Evolutionary conservation across 2,329 filamentous ascomycete genomes (phyloP).

Genomic region (Sporothrix phasma): DNA sequence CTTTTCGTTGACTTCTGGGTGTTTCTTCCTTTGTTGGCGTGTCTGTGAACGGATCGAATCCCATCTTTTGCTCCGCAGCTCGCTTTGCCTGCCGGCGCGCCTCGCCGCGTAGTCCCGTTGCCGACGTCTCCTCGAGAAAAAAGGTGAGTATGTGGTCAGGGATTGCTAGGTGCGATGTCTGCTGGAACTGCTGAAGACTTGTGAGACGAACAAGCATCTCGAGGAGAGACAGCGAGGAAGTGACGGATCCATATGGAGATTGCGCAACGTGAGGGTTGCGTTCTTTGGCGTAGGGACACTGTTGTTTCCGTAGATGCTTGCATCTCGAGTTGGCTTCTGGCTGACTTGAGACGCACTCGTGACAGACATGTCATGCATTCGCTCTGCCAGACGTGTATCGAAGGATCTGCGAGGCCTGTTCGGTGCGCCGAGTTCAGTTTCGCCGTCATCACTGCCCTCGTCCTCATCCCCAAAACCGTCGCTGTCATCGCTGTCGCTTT

Average conservation of each 20-base stretch:
- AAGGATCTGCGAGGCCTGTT: slow-evolving; percentile 21
- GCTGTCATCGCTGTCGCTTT: slow-evolving; percentile 27
- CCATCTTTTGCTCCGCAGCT: slow-evolving; percentile 40
- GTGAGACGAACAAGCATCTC: slow-evolving; percentile 82
- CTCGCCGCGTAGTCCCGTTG: slow-evolving; percentile 39
- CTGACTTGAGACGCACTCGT: slow-evolving; percentile 1
- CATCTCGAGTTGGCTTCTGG: not conserved
- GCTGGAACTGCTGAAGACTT: slow-evolving; percentile 84
- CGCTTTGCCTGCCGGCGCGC: slow-evolving; percentile 34
- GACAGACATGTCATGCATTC: slow-evolving; percentile 34
- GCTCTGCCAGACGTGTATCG: slow-evolving; percentile 32
- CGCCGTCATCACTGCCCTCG: not conserved
- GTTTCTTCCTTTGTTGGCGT: slow-evolving; percentile 21
- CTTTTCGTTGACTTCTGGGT: not conserved
- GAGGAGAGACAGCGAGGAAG: slow-evolving; percentile 59
- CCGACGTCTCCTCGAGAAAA: slow-evolving; percentile 59
- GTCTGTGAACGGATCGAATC: slow-evolving; percentile 49
- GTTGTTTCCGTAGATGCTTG: not conserved
- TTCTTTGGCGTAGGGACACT: not conserved
- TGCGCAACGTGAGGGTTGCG: slow-evolving; percentile 28
- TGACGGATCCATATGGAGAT: slow-evolving; percentile 43
- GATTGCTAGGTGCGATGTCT: slow-evolving; percentile 79
- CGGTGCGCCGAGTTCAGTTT: not conserved
- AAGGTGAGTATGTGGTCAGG: slow-evolving; percentile 83
- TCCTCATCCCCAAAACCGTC: slow-evolving; percentile 14